These are phyloP conservation scores for Chamaecyparis obtusa DNA, from an alignment of 75 land plant species.

Conservation along the genomic window DNA sequence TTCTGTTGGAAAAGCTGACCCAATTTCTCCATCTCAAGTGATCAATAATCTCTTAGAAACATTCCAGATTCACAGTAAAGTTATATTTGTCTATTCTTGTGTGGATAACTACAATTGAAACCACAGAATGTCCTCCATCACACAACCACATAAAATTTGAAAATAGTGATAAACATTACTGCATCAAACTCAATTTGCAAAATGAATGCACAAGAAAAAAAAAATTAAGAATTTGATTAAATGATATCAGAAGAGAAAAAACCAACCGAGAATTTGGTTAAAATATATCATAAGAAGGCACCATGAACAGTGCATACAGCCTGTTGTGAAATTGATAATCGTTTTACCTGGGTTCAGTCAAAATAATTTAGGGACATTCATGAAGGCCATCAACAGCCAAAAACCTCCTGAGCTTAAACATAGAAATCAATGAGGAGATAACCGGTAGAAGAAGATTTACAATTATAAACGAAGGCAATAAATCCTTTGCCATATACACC, in stretches of 20 bases:
- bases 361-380: not conserved
- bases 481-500: not conserved
- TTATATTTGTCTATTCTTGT: not conserved
- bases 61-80: not conserved
- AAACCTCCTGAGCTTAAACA: not conserved
- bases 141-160: not conserved
- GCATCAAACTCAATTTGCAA: not conserved
- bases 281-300: not conserved
- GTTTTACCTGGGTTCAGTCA: not conserved
- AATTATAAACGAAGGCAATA: not conserved
- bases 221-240: not conserved
- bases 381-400: not conserved
- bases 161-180: not conserved
- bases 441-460: not conserved
- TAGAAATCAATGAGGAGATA: not conserved
- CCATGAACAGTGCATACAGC: not conserved
- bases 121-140: not conserved
- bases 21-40: not conserved
- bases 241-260: not conserved
- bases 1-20: not conserved
- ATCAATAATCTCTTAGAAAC: not conserved
- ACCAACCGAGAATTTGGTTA: not conserved
- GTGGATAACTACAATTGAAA: not conserved
- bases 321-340: not conserved
- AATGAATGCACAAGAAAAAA: not conserved